Evolutionary conservation across 495 filamentous ascomycete genomes (phyloP).

Genomic region (Letharia lupina): DNA sequence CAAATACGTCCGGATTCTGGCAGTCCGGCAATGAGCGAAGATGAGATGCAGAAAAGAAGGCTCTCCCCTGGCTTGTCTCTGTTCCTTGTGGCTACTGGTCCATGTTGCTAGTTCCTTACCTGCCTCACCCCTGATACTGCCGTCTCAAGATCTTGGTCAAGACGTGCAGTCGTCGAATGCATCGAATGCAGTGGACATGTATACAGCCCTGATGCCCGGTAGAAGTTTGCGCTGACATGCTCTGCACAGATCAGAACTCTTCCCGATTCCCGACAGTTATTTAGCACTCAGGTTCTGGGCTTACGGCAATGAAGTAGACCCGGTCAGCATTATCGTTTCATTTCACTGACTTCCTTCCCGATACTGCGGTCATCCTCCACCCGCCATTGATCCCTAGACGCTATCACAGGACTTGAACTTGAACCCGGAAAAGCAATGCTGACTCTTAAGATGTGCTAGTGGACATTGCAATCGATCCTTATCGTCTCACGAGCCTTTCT

Average conservation of each 20-base stretch:
- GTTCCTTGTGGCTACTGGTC: background rate
- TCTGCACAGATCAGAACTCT: background rate
- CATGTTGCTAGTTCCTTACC: background rate
- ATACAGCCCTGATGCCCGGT: background rate
- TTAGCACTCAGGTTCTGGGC: conserved; percentile 1
- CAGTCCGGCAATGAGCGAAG: background rate
- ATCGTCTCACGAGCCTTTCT: background rate
- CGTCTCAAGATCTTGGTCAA: background rate
- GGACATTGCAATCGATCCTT: background rate
- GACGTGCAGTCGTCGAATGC: background rate
- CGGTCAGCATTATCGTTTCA: background rate
- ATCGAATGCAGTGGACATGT: background rate
- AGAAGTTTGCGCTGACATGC: background rate
- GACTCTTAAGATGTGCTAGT: background rate
- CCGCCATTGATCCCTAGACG: background rate
- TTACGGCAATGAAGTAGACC: background rate
- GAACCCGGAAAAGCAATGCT: background rate
- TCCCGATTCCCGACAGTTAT: background rate
- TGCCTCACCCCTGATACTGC: background rate
- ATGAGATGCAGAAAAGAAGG: background rate
- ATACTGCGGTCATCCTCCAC: background rate
- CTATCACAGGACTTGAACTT: background rate
- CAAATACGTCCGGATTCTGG: background rate
- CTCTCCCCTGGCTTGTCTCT: background rate
- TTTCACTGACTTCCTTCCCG: background rate